Conservation (phyloP, 192 early-diverging fungal species). For the Linderina pennispora region DNA sequence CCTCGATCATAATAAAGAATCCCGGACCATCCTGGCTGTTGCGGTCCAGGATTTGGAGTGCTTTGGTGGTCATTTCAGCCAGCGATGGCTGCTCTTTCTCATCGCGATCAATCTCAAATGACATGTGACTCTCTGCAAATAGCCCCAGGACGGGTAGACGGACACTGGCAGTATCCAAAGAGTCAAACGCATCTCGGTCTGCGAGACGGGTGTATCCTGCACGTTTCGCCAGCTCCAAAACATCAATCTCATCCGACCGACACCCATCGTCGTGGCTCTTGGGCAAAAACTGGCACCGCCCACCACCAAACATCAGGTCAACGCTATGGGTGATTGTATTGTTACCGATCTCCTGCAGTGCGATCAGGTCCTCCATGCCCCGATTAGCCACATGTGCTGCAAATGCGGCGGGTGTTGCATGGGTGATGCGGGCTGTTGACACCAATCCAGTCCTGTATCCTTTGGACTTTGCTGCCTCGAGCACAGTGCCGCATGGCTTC, state of each 20-base stretch:
- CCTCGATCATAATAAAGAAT: slow-evolving; percentile 59
- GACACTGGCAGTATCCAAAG: no score
- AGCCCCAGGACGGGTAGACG: slow-evolving; percentile 47
- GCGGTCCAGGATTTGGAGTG: slow-evolving; percentile 22
- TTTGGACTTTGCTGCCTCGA: slow-evolving; percentile 51
- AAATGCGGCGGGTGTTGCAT: slow-evolving; percentile 56
- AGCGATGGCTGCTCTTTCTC: slow-evolving; percentile 40
- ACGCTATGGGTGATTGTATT: slow-evolving; percentile 24
- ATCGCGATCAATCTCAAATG: slow-evolving; percentile 48
- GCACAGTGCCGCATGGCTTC: slow-evolving; percentile 50
- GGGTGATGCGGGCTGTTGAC: slow-evolving; percentile 54
- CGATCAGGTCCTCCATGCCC: slow-evolving; percentile 52
- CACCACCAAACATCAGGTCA: slow-evolving; percentile 54
- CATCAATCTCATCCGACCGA: slow-evolving; percentile 33
- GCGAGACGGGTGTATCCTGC: no score
- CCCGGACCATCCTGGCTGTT: slow-evolving; percentile 12
- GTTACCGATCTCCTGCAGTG: slow-evolving; percentile 45
- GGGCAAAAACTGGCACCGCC: slow-evolving; percentile 45
- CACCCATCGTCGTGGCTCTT: slow-evolving; percentile 22
- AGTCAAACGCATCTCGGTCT: no score
- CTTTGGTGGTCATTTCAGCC: slow-evolving; percentile 48
- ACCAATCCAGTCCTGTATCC: slow-evolving; percentile 51
- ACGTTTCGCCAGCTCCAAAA: slow-evolving; percentile 19
- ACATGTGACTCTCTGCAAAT: slow-evolving; percentile 47
- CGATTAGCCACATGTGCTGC: slow-evolving; percentile 49